Base-by-base conservation (phyloP, 2,329 filamentous ascomycete genomes). In the Fusarium sp. region DNA sequence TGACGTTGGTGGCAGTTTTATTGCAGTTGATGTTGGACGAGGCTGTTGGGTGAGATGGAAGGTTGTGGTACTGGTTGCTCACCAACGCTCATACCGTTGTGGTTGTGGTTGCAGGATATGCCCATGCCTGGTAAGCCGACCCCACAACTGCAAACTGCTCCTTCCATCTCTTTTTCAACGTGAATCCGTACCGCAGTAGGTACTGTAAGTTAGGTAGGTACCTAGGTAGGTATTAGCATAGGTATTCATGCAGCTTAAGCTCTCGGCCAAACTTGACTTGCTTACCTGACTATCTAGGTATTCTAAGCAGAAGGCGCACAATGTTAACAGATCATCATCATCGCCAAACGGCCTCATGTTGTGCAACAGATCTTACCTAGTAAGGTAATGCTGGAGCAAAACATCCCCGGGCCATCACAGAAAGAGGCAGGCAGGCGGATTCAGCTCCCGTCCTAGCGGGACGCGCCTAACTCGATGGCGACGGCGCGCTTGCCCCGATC, bases 391-490 rank as follows among this genome's bases (percentile, higher is more conserved):
- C 33, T 36, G 7, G 13, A 50, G 27, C 33, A 58, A 40, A 46
- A 29, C 55, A 46, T 58, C 40, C 25, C 25, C 2, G 25, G 25
- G 25, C 25, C 40, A 58, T 58, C 40, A 11, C 56, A 23, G 36
- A 38, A 36, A 55, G 34, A 53, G 16, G 25, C 23, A 53, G 18
- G 31, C 34, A 54, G 18, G 33, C 58, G 46, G 36, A 54, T 54
- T 42, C 54, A 54, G 23, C 27, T 42, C 34, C 34, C 42, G 42
- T 46, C 38, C 38, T 40, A 60, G 63, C 63, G 58, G 65, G 50
- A 61, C 58, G 46, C 56, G 56, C 56, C 53, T 58, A 69, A 58
- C 53, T 55, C 54, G 55, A 69, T 69, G 63, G 55, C 64, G 42
- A 53, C 62, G 64, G 36, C 67, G 55, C 67, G 46, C 33, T 44